Conservation (phyloP, 2,329 filamentous ascomycete genomes). For the Leptosphaerulina australis region DNA sequence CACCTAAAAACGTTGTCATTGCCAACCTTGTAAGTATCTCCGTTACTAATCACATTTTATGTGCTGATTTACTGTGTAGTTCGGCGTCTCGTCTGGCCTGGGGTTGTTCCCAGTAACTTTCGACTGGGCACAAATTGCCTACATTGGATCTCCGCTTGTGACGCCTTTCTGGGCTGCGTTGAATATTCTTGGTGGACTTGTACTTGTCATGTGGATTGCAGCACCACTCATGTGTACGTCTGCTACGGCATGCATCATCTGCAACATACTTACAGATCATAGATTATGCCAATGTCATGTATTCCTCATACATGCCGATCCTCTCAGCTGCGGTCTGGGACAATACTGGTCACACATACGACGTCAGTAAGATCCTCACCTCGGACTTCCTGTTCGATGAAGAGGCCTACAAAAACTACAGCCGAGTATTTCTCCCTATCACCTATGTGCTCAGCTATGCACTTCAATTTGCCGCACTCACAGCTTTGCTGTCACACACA, state of each 20-base stretch:
- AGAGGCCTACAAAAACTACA: conserved; percentile 79
- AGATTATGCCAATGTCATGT: conserved; percentile 79
- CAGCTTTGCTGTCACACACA: conserved; percentile 80
- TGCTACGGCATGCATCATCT: not conserved
- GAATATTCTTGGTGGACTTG: conserved; percentile 80
- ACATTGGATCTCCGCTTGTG: conserved; percentile 82
- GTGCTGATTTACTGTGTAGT: conserved; percentile 50
- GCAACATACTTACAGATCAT: conserved; percentile 9
- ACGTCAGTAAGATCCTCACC: conserved; percentile 81
- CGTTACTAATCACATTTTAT: not conserved
- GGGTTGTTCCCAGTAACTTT: conserved; percentile 86
- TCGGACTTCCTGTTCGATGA: conserved; percentile 77
- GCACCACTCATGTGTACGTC: conserved; percentile 72
- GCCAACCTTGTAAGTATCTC: conserved; percentile 68
- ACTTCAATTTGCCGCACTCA: conserved; percentile 82
- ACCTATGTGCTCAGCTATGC: conserved; percentile 88
- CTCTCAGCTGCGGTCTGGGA: conserved; percentile 85
- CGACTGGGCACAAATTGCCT: conserved; percentile 88
- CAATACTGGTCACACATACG: conserved; percentile 78
- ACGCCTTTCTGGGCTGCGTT: conserved; percentile 87
- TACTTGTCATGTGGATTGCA: conserved; percentile 83
- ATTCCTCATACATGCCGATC: conserved; percentile 85
- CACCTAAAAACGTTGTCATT: conserved; percentile 82
- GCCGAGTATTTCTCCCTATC: conserved; percentile 81
- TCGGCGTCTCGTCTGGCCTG: conserved; percentile 82